phyloP scores from a whole-genome alignment of 805 yeast genomes.

The Priceomyces haplophilus region DNA sequence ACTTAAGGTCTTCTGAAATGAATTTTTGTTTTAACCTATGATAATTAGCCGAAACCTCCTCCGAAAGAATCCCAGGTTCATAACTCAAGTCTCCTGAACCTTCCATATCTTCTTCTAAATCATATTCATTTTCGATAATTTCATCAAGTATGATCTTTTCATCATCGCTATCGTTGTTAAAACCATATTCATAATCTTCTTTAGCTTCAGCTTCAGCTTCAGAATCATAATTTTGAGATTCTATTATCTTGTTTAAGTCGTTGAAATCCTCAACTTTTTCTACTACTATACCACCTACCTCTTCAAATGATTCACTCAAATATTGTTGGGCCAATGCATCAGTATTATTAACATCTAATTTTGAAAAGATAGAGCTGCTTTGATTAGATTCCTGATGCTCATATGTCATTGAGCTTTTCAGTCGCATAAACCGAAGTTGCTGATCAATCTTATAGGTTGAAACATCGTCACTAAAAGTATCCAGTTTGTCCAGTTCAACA shows the following conservation, averaged over 20 bases:
- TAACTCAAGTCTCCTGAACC: conserved; percentile 7
- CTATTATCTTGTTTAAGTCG: conserved; percentile 46
- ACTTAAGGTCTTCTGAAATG: conserved; percentile 36
- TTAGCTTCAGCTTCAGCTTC: conserved; percentile 8
- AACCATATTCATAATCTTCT: conserved; percentile 26
- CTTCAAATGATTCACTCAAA: conserved; percentile 57
- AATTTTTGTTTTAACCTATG: conserved; percentile 53
- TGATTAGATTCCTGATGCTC: neutral
- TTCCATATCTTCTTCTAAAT: conserved; percentile 19
- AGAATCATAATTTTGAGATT: conserved; percentile 18
- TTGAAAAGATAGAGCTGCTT: neutral
- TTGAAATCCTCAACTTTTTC: conserved; percentile 55
- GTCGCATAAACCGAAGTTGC: conserved; percentile 11
- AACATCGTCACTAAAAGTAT: too few species aligned
- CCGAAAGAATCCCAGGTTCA: conserved; percentile 32
- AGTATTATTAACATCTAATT: conserved; percentile 1
- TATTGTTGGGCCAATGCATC: conserved; percentile 47
- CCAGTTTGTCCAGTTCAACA: too few species aligned
- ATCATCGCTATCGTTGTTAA: conserved; percentile 34
- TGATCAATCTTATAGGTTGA: too few species aligned
- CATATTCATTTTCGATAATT: conserved; percentile 39
- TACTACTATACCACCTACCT: conserved; percentile 55
- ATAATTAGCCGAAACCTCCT: conserved; percentile 55
- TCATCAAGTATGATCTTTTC: conserved; percentile 40
- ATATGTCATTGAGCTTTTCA: conserved; percentile 8